Evolutionary conservation across 164 flowering plant species (phyloP).

Genomic region (Litsea cubeba): DNA sequence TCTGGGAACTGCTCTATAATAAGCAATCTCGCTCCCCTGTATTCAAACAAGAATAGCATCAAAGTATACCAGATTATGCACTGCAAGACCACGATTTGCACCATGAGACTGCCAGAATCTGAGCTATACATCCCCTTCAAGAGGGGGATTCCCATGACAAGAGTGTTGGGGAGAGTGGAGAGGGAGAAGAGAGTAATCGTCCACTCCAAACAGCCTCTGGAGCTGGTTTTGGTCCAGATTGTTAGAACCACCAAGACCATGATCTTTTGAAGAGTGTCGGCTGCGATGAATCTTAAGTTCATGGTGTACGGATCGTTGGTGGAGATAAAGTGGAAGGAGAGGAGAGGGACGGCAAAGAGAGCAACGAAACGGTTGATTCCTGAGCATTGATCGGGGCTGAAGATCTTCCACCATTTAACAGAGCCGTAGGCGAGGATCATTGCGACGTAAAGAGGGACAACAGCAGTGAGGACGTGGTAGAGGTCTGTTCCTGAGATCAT

Average conservation of each 20-base stretch:
- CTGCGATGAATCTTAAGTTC: slow-evolving; percentile 83
- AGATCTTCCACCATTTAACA: slow-evolving; percentile 95
- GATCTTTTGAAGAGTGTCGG: slow-evolving; percentile 80
- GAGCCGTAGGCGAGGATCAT: slow-evolving; percentile 92
- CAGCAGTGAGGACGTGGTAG: slow-evolving; percentile 62
- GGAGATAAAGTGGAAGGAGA: slow-evolving; percentile 90
- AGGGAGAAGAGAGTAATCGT: slow-evolving; percentile 81
- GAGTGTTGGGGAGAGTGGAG: slow-evolving; percentile 83
- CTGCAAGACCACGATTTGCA: slow-evolving; percentile 80
- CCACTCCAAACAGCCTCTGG: slow-evolving; percentile 75
- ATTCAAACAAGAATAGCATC: slow-evolving; percentile 86
- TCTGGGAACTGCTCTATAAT: slow-evolving; percentile 89
- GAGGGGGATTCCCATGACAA: slow-evolving; percentile 91
- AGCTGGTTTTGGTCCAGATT: slow-evolving; percentile 50
- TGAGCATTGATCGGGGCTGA: slow-evolving; percentile 88
- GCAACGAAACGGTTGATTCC: slow-evolving; percentile 93
- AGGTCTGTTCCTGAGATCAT: slow-evolving; percentile 56
- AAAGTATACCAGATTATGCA: slow-evolving; percentile 91
- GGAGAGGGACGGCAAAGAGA: slow-evolving; percentile 82
- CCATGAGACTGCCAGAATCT: slow-evolving; percentile 61
- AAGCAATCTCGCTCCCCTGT: slow-evolving; percentile 68
- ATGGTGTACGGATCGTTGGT: slow-evolving; percentile 77
- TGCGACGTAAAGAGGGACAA: slow-evolving; percentile 90
- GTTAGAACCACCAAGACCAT: slow-evolving; percentile 45
- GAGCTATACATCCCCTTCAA: slow-evolving; percentile 85